Conservation (phyloP, 2,329 filamentous ascomycete species). For the Alternaria novae-zelandiae region DNA sequence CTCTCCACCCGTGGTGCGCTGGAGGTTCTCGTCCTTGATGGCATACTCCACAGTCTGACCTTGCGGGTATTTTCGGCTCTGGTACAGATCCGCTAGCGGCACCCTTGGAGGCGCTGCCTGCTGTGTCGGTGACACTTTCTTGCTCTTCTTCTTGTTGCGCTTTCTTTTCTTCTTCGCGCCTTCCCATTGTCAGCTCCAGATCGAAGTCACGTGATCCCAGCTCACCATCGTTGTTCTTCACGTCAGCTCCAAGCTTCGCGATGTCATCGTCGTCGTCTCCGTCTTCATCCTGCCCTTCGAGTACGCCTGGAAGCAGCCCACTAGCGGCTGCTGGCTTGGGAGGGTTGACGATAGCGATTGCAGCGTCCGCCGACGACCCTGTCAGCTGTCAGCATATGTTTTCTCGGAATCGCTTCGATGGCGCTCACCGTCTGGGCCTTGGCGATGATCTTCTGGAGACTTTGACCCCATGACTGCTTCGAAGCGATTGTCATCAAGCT, state of each 20-base stretch:
- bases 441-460: constrained; percentile 46
- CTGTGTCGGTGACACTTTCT: constrained; percentile 61
- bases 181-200: constrained; percentile 16
- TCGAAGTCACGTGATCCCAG: not conserved
- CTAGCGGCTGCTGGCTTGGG: constrained; percentile 44
- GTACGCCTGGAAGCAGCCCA: constrained; percentile 42
- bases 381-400: constrained; percentile 22
- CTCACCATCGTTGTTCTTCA: constrained; percentile 32
- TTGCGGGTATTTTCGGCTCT: constrained; percentile 70
- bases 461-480: constrained; percentile 46
- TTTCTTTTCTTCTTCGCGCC: constrained; percentile 75
- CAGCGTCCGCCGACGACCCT: constrained; percentile 34
- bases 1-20: constrained; percentile 81
- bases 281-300: constrained; percentile 55
- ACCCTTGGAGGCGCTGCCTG: constrained; percentile 79
- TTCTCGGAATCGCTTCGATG: not conserved
- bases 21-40: constrained; percentile 70
- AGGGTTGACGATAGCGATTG: constrained; percentile 40
- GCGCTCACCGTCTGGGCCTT: constrained; percentile 40
- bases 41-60: constrained; percentile 77
- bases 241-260: constrained; percentile 46
- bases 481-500: not conserved
- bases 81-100: constrained; percentile 72
- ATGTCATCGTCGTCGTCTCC: constrained; percentile 58
- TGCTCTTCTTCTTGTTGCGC: constrained; percentile 74